These are phyloP conservation scores for Syzygium aqueum DNA, from an alignment of 345 rosid species.

Conservation along the genomic window DNA sequence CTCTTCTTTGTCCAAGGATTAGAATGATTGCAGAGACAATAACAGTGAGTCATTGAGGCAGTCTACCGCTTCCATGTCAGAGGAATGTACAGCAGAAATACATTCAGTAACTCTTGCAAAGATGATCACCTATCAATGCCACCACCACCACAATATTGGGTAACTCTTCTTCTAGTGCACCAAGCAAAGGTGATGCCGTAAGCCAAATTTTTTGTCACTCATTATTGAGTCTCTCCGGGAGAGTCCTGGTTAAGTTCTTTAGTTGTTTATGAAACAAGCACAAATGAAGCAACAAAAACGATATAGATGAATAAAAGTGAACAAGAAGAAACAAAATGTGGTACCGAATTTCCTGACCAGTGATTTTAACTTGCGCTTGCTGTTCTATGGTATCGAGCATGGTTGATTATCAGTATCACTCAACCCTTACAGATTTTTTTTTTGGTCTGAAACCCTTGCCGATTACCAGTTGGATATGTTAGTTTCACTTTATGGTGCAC, in stretches of 20 bases:
- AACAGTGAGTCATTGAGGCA: neutral
- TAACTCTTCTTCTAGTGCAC: neutral
- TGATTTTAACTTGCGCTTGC: neutral
- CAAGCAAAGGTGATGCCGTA: neutral
- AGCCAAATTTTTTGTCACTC: neutral
- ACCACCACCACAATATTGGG: neutral
- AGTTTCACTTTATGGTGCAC: neutral
- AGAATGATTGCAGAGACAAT: neutral
- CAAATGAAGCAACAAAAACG: neutral
- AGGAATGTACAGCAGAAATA: neutral
- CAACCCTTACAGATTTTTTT: neutral
- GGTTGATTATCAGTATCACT: neutral
- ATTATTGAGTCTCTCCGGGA: neutral
- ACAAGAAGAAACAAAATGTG: neutral
- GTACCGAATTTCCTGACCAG: neutral
- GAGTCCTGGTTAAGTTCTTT: neutral
- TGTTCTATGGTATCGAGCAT: neutral
- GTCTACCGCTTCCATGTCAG: neutral
- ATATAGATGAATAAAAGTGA: neutral
- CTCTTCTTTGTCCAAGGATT: neutral
- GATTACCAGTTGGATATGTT: neutral
- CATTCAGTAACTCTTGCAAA: neutral
- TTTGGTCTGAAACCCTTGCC: neutral
- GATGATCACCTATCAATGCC: neutral
- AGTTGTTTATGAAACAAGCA: neutral